Percentiles rank a stretch among this genome's conserved stretches.
phyloP scores from a whole-genome alignment of 441 rosid genomes.

The Euphorbia schlechtendalii region DNA sequence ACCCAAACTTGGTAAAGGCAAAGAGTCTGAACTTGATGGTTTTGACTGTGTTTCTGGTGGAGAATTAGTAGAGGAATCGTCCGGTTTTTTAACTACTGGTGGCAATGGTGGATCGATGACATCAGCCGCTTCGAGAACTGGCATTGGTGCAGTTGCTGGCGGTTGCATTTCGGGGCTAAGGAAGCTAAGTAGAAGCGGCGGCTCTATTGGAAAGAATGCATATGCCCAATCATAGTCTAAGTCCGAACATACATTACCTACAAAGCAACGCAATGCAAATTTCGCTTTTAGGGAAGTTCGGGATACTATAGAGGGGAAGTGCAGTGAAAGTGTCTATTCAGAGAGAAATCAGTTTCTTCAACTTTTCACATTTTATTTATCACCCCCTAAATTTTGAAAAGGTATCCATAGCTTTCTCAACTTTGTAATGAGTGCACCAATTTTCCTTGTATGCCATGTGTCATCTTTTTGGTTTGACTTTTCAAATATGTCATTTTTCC shows the following conservation, averaged over 20 bases:
- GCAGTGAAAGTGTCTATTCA: too few relatives aligned
- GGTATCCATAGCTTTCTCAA: too few relatives aligned
- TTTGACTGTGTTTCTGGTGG: constrained; percentile 11
- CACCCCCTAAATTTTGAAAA: too few relatives aligned
- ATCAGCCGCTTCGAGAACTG: constrained; percentile 36
- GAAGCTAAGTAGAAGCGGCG: constrained; percentile 37
- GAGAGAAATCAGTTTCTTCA: too few relatives aligned
- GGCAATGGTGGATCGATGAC: constrained; percentile 51
- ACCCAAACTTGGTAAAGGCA: constrained; percentile 15
- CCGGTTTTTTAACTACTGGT: constrained; percentile 17
- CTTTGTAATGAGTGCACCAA: too few relatives aligned
- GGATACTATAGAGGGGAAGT: too few relatives aligned
- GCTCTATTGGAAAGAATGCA: constrained; percentile 44
- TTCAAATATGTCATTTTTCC: too few relatives aligned
- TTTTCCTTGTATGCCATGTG: too few relatives aligned
- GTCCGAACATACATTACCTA: constrained; percentile 52
- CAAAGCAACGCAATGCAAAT: too few relatives aligned
- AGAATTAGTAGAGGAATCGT: background rate
- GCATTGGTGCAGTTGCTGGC: constrained; percentile 43
- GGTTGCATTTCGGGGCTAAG: constrained; percentile 25
- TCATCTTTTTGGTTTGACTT: too few relatives aligned
- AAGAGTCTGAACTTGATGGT: constrained; percentile 15
- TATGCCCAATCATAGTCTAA: constrained; percentile 20
- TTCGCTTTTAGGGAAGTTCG: too few relatives aligned
- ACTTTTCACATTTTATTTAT: too few relatives aligned